Base-by-base conservation (phyloP, 148 eudicot genomes). In the Rhododendron ovatum region DNA sequence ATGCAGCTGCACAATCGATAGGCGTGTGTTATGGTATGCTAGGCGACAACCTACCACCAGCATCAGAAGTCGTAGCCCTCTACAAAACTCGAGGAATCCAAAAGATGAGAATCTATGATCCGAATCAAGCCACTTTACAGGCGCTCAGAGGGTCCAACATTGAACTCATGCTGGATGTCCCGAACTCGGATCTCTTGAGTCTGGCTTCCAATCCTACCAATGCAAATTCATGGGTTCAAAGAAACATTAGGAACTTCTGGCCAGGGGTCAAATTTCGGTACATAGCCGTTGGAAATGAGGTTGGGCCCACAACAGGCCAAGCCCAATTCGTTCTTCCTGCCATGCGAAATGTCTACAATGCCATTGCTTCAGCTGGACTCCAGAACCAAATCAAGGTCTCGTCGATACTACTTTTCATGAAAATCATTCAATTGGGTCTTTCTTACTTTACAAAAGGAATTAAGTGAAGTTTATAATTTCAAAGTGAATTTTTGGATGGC, bases 261-360 rank as follows among this genome's bases (percentile, higher is more conserved):
- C 17, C 83, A 85, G 71, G 71, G 83, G 91, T 91, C 86, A 90
- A 87, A 24, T 85, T 91, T 81, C 86, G 88, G 71, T 87, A 90
- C 88, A 86, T 93, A 55, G 86, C 76, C 12, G 90, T 90, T 11
- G 95, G 95, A 18, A 89, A 89, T 73, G 95, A 91, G 30, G 53
- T 91, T 26, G 11, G 45, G 14, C 79, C 89, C 14, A 11, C 24
- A 5, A 45, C n/a, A 24, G 18, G 50, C 10, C 67, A 2, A 0
- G 88, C 84, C 3, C 78, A 45, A 47, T 86, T 63, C 65, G 74
- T 82, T 67, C 88, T 82, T 53, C 88, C 84, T 5, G 84, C 88
- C 61, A 35, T 86, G 47, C 43, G 57, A 81, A 86, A 86, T 26
- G 83, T 86, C 30, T 55, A 53, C 50, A 82, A 51, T 17, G 85